These are phyloP conservation scores for Diversispora eburnea DNA, from an alignment of 192 early-diverging fungal species.

Conservation along the genomic window DNA sequence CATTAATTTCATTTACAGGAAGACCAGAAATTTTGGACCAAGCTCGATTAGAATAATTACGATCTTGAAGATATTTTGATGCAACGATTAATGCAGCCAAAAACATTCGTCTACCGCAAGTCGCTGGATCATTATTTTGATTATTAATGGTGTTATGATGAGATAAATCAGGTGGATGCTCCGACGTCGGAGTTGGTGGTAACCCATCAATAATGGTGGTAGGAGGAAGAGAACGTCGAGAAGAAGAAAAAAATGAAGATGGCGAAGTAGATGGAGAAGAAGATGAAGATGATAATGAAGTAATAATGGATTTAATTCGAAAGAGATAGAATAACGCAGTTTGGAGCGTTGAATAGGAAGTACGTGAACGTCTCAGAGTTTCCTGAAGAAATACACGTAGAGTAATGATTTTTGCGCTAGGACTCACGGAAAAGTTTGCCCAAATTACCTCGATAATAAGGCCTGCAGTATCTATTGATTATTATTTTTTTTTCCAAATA, in stretches of 20 bases:
- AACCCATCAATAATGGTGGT: background rate
- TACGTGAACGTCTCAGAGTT: conserved; percentile 68
- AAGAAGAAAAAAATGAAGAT: too few species aligned
- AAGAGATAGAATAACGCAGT: conserved; percentile 73
- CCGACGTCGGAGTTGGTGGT: conserved; percentile 2
- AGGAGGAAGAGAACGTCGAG: too few species aligned
- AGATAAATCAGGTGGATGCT: background rate
- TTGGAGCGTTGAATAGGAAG: conserved; percentile 76
- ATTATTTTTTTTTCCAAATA: background rate
- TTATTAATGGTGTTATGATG: conserved; percentile 16
- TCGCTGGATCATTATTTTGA: conserved; percentile 26
- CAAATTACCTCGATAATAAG: conserved; percentile 59
- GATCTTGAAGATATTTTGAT: conserved; percentile 85
- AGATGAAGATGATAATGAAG: conserved; percentile 10
- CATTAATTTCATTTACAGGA: conserved; percentile 70
- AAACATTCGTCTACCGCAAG: conserved; percentile 79
- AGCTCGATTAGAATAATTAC: conserved; percentile 78
- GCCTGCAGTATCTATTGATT: conserved; percentile 49
- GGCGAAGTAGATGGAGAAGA: too few species aligned
- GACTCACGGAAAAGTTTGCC: conserved; percentile 30
- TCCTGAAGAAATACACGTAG: conserved; percentile 69
- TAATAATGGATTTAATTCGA: conserved; percentile 36
- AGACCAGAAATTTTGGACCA: conserved; percentile 90
- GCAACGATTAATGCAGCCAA: conserved; percentile 79
- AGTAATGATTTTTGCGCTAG: conserved; percentile 41